A percentile compares a stretch with the other conserved stretches of the same genome.
Conservation (phyloP, 2,329 filamentous ascomycete genomes). For the Rhynchosporium secalis region DNA sequence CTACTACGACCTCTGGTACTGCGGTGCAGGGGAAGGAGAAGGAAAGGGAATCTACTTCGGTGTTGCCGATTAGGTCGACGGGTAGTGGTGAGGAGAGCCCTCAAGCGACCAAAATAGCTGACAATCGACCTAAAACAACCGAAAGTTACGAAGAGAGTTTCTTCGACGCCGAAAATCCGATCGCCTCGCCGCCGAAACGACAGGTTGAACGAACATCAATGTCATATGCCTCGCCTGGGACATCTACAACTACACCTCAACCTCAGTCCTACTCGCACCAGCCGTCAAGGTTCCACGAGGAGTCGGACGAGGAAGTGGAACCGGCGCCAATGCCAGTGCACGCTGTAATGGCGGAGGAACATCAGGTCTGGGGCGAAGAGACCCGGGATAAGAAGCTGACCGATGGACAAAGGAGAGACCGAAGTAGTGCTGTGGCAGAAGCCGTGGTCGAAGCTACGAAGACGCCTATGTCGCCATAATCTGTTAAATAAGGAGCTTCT, state of each 20-base stretch:
- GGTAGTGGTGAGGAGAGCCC: conserved; percentile 20
- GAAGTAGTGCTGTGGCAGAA: conserved; percentile 26
- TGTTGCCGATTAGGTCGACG: neutral
- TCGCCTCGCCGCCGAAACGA: conserved; percentile 1
- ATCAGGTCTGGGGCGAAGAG: conserved; percentile 25
- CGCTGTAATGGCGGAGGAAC: conserved; percentile 10
- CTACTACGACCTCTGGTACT: neutral
- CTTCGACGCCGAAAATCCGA: conserved; percentile 37
- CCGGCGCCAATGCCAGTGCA: neutral
- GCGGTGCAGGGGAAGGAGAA: conserved; percentile 27
- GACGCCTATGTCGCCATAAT: conserved; percentile 30
- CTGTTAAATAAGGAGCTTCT: no score
- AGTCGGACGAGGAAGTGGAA: conserved; percentile 21
- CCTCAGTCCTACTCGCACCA: conserved; percentile 12
- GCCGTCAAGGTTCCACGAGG: conserved; percentile 25
- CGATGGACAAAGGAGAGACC: conserved; percentile 19
- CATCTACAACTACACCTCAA: neutral
- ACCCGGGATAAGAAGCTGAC: conserved; percentile 20
- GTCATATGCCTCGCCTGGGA: no score
- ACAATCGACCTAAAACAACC: conserved; percentile 30
- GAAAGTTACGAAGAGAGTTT: conserved; percentile 38
- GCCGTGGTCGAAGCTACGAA: conserved; percentile 32
- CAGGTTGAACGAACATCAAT: no score
- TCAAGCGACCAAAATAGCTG: conserved; percentile 26
- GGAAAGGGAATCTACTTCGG: conserved; percentile 20